Conservation (phyloP, 805 yeast species). For the Candida adriatica region DNA sequence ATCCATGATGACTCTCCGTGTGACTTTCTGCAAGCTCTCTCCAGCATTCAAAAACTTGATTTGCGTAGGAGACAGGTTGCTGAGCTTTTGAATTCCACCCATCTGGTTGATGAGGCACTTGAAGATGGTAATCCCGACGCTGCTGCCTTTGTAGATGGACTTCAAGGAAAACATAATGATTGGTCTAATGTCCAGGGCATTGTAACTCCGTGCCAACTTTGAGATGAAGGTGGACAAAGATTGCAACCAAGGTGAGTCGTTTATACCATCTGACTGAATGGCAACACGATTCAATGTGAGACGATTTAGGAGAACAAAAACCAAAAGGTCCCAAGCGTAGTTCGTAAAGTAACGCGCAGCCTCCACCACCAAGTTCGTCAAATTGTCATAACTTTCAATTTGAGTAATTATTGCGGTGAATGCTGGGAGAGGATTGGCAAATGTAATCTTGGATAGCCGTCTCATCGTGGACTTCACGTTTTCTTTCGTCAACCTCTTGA, state of each 20-base stretch:
- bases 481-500: conserved; percentile 78
- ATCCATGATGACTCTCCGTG: conserved; percentile 47
- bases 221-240: conserved; percentile 78
- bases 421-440: conserved; percentile 73
- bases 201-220: conserved; percentile 51
- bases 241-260: conserved; percentile 79
- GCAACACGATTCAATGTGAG: conserved; percentile 62
- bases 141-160: conserved; percentile 53
- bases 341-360: conserved; percentile 69
- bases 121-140: conserved; percentile 55
- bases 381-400: conserved; percentile 87
- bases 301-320: conserved; percentile 64
- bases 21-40: conserved; percentile 44
- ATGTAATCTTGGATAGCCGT: conserved; percentile 62
- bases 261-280: conserved; percentile 71
- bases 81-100: conserved; percentile 71
- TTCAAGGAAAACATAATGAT: conserved; percentile 54
- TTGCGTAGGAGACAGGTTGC: conserved; percentile 62
- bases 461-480: conserved; percentile 70
- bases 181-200: conserved; percentile 52
- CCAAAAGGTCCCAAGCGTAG: conserved; percentile 81
- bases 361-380: conserved; percentile 69
- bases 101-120: conserved; percentile 61
- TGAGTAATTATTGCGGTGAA: conserved; percentile 67
- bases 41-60: conserved; percentile 63